Percentiles rank a stretch among this genome's conserved stretches.
Conservation (phyloP, 176 grass and related monocot genomes). For the Guadua angustifolia region DNA sequence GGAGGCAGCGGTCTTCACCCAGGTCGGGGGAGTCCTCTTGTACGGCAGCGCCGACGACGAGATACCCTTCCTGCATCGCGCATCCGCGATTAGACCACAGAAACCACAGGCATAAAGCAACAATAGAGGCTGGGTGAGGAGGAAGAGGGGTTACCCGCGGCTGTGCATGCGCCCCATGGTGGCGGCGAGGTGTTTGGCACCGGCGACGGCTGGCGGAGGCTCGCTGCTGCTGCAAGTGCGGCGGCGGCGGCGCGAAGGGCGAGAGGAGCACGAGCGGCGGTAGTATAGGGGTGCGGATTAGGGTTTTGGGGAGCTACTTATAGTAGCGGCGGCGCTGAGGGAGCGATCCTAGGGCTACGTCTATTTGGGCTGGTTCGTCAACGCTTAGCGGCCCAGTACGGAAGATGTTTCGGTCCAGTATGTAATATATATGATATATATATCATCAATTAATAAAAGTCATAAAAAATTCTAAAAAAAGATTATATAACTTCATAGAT, state of each 20-base stretch:
- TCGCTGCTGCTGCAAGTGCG: neutral
- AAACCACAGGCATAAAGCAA: neutral
- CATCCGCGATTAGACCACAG: slow-evolving; percentile 30
- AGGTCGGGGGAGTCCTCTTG: slow-evolving; percentile 82
- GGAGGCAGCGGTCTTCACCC: slow-evolving; percentile 67
- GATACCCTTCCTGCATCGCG: slow-evolving; percentile 70
- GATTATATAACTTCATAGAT: too few species aligned
- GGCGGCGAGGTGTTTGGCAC: slow-evolving; percentile 36
- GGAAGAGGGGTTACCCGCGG: slow-evolving; percentile 52
- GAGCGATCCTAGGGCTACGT: slow-evolving; percentile 34
- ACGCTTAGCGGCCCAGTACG: neutral
- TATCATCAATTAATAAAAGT: too few species aligned
- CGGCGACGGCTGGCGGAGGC: slow-evolving; percentile 9
- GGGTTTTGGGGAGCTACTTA: slow-evolving; percentile 57
- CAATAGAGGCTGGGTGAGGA: too few species aligned
- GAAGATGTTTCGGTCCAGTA: neutral
- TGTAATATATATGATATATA: too few species aligned
- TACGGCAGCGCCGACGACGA: slow-evolving; percentile 85
- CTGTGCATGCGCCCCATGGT: slow-evolving; percentile 97
- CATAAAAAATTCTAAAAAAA: too few species aligned
- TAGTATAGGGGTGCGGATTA: slow-evolving; percentile 29
- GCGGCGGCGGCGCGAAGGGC: slow-evolving; percentile 44
- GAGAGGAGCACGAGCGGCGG: slow-evolving; percentile 41
- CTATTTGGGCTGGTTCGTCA: neutral
- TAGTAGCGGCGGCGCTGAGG: slow-evolving; percentile 12